phyloP scores from a whole-genome alignment of 495 filamentous ascomycete species.

The Neurospora africana region DNA sequence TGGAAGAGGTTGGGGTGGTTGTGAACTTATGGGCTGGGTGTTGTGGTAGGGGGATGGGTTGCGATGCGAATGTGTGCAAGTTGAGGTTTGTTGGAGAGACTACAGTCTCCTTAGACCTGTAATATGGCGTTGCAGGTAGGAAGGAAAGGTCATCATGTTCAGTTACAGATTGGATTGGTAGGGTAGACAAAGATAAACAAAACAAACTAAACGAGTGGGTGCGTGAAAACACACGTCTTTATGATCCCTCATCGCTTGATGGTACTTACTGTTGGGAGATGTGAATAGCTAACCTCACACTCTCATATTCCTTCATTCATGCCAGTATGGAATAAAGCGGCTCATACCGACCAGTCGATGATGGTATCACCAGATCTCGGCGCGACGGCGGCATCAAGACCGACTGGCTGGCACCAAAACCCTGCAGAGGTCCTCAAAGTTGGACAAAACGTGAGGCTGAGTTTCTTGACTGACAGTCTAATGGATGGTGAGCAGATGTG shows the following conservation, averaged over 20 bases:
- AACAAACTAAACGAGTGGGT: not conserved
- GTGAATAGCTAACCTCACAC: not conserved
- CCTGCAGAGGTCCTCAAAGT: not conserved
- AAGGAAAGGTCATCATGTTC: not conserved
- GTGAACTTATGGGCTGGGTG: conserved; percentile 3
- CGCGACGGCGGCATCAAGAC: not conserved
- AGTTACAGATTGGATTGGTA: not conserved
- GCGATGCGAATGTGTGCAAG: not conserved
- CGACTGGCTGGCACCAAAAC: not conserved
- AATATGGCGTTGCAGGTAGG: not conserved
- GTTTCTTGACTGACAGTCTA: not conserved
- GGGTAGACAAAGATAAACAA: not conserved
- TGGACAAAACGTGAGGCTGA: not conserved
- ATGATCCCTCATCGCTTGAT: not conserved
- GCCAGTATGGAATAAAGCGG: not conserved
- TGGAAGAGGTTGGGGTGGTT: conserved; percentile 36
- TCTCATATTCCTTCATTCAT: not conserved
- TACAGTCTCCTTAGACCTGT: not conserved
- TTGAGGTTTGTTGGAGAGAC: not conserved
- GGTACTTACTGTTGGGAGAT: not conserved
- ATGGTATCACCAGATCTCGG: not conserved
- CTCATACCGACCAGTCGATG: not conserved
- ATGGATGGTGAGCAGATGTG: not conserved
- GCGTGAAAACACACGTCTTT: not conserved
- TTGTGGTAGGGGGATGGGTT: not conserved